These are phyloP conservation scores for Filobasidium floriforme DNA, from an alignment of 768 basidiomycete genomes.

Conservation along the genomic window DNA sequence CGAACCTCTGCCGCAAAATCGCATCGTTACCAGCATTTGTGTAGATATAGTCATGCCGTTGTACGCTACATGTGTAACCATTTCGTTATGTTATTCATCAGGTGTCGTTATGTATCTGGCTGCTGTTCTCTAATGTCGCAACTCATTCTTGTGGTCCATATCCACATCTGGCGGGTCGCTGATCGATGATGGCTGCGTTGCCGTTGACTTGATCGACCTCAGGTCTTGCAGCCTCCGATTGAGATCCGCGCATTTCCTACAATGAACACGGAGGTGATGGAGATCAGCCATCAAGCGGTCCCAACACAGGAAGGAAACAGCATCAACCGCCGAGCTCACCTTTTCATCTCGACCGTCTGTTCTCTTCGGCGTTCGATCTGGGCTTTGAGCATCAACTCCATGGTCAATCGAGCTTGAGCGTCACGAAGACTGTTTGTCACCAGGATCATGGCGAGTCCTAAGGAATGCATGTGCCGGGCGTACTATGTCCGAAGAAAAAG, in stretches of 20 bases:
- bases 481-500: conserved; percentile 10
- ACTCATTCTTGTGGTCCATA: too few species aligned
- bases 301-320: neutral
- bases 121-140: neutral
- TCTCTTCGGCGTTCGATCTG: conserved; percentile 18
- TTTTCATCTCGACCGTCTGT: conserved; percentile 13
- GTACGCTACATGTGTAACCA: neutral
- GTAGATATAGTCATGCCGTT: neutral
- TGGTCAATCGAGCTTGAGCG: conserved; percentile 12
- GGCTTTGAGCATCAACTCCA: conserved; percentile 13
- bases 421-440: conserved; percentile 16
- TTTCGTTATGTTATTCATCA: neutral
- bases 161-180: too few species aligned
- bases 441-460: conserved; percentile 16
- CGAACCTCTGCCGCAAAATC: neutral
- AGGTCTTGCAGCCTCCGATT: too few species aligned
- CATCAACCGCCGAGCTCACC: neutral
- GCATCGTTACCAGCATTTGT: neutral
- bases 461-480: conserved; percentile 15
- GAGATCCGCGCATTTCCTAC: too few species aligned
- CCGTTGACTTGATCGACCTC: too few species aligned
- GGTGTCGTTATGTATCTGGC: neutral
- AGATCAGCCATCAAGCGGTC: too few species aligned
- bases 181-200: too few species aligned
- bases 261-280: too few species aligned